Conservation (phyloP, 257 asterid species). For the Solanum dulcamara region DNA sequence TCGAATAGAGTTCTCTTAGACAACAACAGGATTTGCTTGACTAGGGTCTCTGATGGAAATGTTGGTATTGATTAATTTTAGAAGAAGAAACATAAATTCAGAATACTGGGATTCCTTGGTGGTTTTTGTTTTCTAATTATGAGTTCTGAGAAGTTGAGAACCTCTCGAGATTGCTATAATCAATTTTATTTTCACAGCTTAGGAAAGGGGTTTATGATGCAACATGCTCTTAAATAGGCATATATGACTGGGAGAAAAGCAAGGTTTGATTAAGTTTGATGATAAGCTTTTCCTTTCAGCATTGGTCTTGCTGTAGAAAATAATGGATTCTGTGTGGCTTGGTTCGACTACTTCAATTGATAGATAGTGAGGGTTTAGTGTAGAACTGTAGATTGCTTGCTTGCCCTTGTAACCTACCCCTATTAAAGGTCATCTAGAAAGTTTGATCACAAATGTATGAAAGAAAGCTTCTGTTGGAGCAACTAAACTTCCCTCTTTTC, state of each 20-base stretch:
- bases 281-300: not conserved
- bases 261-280: not conserved
- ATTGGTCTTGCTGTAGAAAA: not conserved
- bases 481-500: not conserved
- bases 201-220: not conserved
- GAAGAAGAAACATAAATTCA: not conserved
- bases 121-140: not conserved
- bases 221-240: not conserved
- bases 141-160: not conserved
- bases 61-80: not conserved
- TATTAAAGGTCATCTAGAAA: not conserved
- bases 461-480: not conserved
- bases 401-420: not conserved
- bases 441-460: not conserved
- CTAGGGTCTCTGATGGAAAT: not conserved
- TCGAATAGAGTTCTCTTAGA: not conserved
- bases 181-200: not conserved
- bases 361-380: not conserved
- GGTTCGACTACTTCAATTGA: not conserved
- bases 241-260: not conserved
- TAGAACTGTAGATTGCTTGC: not conserved
- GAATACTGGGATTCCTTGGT: not conserved
- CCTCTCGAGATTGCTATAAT: not conserved
- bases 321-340: not conserved
- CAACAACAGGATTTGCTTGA: not conserved